phyloP scores from a whole-genome alignment of 2,329 filamentous ascomycete species.

The Endoconidiophora laricicola region DNA sequence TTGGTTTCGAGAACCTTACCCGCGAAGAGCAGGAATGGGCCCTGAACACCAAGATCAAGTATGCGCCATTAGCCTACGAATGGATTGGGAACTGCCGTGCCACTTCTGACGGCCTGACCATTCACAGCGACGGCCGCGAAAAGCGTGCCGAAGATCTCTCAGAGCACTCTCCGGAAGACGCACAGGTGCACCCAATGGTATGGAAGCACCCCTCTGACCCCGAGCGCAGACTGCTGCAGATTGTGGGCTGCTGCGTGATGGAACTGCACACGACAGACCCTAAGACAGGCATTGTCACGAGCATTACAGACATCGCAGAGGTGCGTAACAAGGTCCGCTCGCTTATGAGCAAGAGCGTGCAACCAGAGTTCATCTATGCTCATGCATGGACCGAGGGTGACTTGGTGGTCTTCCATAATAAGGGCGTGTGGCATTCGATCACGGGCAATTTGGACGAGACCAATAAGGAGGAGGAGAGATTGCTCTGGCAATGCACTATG shows the following conservation, averaged over 20 bases:
- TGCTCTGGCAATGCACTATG: constrained; percentile 21
- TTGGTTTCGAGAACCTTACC: constrained; percentile 10
- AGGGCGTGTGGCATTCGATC: constrained; percentile 20
- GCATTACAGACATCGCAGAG: constrained; percentile 8
- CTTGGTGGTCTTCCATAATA: constrained; percentile 20
- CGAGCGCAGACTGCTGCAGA: constrained; percentile 7
- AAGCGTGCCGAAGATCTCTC: constrained; percentile 2
- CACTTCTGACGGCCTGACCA: constrained; percentile 9
- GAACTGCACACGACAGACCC: constrained; percentile 9
- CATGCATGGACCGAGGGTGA: constrained; percentile 19
- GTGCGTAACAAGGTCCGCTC: constrained; percentile 8
- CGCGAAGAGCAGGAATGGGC: constrained; percentile 11
- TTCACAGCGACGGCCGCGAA: constrained; percentile 5
- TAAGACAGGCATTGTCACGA: constrained; percentile 2
- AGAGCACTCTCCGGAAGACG: constrained; percentile 11
- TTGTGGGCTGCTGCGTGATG: constrained; percentile 12
- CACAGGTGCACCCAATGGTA: constrained; percentile 11
- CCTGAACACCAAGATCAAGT: constrained; percentile 9
- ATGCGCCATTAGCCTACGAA: constrained; percentile 10
- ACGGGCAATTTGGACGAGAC: constrained; percentile 15
- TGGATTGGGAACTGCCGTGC: constrained; percentile 11
- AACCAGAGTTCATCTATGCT: constrained; percentile 19
- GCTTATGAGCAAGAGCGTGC: constrained; percentile 15
- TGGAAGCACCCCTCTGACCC: constrained; percentile 9
- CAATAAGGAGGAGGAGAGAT: constrained; percentile 13